These are phyloP conservation scores for Mimosa bimucronata DNA, from an alignment of 306 rosid species.

Conservation along the genomic window DNA sequence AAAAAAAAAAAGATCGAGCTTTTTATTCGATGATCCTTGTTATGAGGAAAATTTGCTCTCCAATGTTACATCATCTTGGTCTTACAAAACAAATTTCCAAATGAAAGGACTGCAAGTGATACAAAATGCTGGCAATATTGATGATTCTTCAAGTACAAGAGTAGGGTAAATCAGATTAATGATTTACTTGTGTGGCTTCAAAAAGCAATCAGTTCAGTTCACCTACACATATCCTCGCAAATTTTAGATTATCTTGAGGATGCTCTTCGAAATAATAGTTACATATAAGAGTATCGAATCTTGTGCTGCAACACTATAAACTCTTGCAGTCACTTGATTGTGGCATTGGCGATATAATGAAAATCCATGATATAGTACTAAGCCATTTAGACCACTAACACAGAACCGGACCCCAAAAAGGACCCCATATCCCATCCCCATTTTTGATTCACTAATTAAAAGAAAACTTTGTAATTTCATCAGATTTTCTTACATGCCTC, in stretches of 20 bases:
- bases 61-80: not conserved
- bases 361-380: conserved; percentile 40
- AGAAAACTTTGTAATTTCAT: conserved; percentile 36
- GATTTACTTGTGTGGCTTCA: conserved; percentile 5
- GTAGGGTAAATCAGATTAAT: not conserved
- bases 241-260: conserved; percentile 21
- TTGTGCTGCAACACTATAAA: conserved; percentile 44
- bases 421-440: conserved; percentile 30
- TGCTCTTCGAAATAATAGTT: conserved; percentile 34
- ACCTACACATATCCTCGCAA: conserved; percentile 7
- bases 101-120: not conserved
- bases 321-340: conserved; percentile 39
- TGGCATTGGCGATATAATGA: conserved; percentile 29
- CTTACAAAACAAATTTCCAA: not conserved
- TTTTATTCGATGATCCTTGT: not conserved
- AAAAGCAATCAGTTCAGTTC: conserved; percentile 34
- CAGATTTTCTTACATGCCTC: conserved; percentile 51
- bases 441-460: not conserved
- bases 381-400: conserved; percentile 35
- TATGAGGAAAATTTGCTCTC: not conserved
- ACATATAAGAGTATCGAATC: conserved; percentile 22
- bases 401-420: conserved; percentile 30
- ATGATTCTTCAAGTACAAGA: not conserved
- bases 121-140: conserved; percentile 8
- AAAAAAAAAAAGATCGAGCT: not conserved